Conservation (phyloP, 441 rosid genomes). For the Macaranga tanarius region DNA sequence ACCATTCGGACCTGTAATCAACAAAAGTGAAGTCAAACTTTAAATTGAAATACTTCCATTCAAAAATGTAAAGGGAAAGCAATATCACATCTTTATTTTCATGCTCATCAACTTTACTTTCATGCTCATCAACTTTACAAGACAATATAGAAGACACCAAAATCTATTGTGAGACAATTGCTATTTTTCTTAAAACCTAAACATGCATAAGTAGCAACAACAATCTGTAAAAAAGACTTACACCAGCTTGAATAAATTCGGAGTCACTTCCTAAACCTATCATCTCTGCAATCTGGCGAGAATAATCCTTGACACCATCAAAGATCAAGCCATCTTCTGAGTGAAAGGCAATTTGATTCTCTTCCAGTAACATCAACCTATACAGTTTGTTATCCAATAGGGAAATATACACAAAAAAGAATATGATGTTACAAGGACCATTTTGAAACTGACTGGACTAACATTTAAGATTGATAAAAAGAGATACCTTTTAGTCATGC, state of each 20-base stretch:
- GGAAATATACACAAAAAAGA: neutral
- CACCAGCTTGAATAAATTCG: slow-evolving; percentile 92
- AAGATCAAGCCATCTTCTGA: slow-evolving; percentile 80
- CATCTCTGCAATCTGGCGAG: slow-evolving; percentile 96
- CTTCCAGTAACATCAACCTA: slow-evolving; percentile 95
- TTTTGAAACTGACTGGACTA: slow-evolving; percentile 11
- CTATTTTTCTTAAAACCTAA: slow-evolving; percentile 10
- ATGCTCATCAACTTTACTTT: neutral
- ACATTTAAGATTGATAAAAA: slow-evolving; percentile 7
- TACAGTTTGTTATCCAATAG: neutral
- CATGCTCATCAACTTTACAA: neutral
- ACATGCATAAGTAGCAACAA: slow-evolving; percentile 17
- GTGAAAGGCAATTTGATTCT: slow-evolving; percentile 97
- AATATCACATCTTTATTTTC: neutral
- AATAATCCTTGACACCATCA: slow-evolving; percentile 93
- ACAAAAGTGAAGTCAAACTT: slow-evolving; percentile 10
- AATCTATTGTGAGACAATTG: neutral
- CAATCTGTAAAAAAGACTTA: slow-evolving; percentile 41
- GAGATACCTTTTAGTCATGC: slow-evolving; percentile 80
- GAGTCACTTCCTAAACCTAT: slow-evolving; percentile 87
- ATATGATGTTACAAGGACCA: neutral
- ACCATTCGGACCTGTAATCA: slow-evolving; percentile 64
- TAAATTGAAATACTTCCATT: slow-evolving; percentile 2
- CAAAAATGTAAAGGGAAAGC: neutral
- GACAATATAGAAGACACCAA: neutral